phyloP scores from a whole-genome alignment of 306 rosid genomes.

The Pyrus bretschneideri region DNA sequence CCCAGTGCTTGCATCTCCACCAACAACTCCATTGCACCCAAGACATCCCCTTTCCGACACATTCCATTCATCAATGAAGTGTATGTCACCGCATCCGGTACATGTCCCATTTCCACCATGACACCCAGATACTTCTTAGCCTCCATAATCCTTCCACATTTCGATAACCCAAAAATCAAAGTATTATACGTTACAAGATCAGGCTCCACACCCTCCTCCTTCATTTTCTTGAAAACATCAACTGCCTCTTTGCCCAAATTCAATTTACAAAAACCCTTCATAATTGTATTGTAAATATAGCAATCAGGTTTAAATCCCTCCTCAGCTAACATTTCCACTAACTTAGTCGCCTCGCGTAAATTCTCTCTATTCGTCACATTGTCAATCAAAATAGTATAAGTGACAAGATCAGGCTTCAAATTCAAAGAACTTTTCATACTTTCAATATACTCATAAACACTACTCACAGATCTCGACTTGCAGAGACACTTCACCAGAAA shows the following conservation, averaged over 20 bases:
- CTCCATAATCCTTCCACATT: slow-evolving; percentile 52
- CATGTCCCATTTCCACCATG: slow-evolving; percentile 66
- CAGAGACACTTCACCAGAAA: slow-evolving; percentile 58
- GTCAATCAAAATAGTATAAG: slow-evolving; percentile 79
- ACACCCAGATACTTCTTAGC: slow-evolving; percentile 60
- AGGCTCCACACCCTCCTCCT: slow-evolving; percentile 73
- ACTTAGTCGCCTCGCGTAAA: slow-evolving; percentile 55
- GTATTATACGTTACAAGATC: slow-evolving; percentile 79
- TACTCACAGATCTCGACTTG: slow-evolving; percentile 40
- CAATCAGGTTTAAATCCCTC: slow-evolving; percentile 89
- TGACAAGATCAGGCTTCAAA: slow-evolving; percentile 67
- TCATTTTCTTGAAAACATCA: slow-evolving; percentile 69
- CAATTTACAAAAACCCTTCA: slow-evolving; percentile 80
- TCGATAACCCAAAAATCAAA: slow-evolving; percentile 69
- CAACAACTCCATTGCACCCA: slow-evolving; percentile 55
- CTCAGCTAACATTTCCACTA: slow-evolving; percentile 48
- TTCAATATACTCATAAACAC: slow-evolving; percentile 48
- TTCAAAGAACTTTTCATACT: slow-evolving; percentile 36
- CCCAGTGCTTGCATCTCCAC: slow-evolving; percentile 73
- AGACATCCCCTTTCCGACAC: slow-evolving; percentile 63
- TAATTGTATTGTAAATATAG: slow-evolving; percentile 63
- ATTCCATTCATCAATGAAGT: slow-evolving; percentile 86
- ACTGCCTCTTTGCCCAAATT: slow-evolving; percentile 68
- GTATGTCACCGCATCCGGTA: slow-evolving; percentile 73
- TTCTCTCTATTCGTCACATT: slow-evolving; percentile 69